Conservation (phyloP, 2,329 filamentous ascomycete genomes). For the Colletotrichum sp. region DNA sequence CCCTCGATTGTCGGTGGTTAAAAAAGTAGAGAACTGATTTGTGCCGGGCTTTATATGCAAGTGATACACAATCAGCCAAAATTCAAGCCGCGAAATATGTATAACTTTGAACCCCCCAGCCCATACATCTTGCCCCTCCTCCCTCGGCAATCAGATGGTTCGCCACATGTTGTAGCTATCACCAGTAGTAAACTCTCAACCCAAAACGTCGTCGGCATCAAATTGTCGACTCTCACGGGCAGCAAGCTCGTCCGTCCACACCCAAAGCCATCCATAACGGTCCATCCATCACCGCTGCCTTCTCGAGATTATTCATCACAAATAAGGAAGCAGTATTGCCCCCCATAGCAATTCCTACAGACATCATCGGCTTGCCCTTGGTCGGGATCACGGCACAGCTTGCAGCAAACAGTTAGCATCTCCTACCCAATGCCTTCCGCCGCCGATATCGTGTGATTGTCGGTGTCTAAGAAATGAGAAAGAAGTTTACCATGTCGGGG, state of each 20-base stretch:
- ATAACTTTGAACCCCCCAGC: neutral
- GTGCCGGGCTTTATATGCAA: neutral
- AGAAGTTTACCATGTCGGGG: neutral
- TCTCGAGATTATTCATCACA: fast-evolving
- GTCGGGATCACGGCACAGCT: fast-evolving
- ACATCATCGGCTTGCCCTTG: neutral
- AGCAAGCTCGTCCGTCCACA: neutral
- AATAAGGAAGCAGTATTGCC: fast-evolving
- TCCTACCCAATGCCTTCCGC: neutral
- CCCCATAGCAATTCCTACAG: fast-evolving
- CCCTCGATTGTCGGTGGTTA: neutral
- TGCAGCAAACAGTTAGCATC: neutral
- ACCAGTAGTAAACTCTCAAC: neutral
- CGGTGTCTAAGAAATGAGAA: neutral
- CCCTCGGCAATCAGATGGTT: neutral
- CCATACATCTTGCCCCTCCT: neutral
- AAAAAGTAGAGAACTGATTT: neutral
- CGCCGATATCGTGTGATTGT: neutral
- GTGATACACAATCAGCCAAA: fast-evolving
- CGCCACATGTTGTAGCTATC: neutral
- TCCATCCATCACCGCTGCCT: neutral
- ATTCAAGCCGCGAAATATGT: fast-evolving
- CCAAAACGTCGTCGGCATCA: fast-evolving
- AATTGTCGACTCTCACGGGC: fast-evolving
- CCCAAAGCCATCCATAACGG: fast-evolving